Base-by-base conservation (phyloP, 805 yeast genomes). In the Metahyphopichia silvanorum region DNA sequence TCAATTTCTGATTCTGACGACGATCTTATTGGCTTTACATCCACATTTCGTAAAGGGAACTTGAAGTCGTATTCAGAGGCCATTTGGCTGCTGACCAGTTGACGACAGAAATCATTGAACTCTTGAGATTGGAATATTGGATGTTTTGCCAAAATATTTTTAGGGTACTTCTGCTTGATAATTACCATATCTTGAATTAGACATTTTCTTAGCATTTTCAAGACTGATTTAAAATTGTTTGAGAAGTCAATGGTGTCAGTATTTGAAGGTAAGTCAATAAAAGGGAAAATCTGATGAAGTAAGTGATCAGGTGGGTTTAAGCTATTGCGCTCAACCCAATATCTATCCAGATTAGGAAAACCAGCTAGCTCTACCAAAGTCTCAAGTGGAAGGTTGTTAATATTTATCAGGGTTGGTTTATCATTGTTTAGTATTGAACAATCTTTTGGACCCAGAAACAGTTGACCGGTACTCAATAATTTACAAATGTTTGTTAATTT, bases 121-220 rank as follows among this genome's bases (percentile, higher is more conserved):
- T 34, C 28, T 4, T 29, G 27, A 10, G 46, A 34, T 23, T 42
- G 46, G 38, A 58, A 58, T 8, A 56, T 42, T 10, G 55, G 51
- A 32, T 55, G 57, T 20, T 38, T 33, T 13, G 47, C 47, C 11
- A 57, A 31, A 10, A 53, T 46, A 29, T 51, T 53, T 4, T 39
- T 30, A 4, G 61, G 62, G 33, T 47, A 53, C 16, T 34, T 31
- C 13, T 29, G 31, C 25, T 43, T 42, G 2, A 58, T 27, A 5
- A 50, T 35, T 6, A 52, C 55, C 63, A 58, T 56, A 30, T 58
- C 64, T 42, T 58, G 64, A 23, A 52, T 42, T 24, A 58, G 39
- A 21, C 44, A 35, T 13, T 44, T 35, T 23, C 63, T 36, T 15
- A 58, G 42, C 37, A 44, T 34, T 4, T 32, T 16, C 21, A 47